Conservation (phyloP, 2,329 filamentous ascomycete species). For the Monilinia polystroma region DNA sequence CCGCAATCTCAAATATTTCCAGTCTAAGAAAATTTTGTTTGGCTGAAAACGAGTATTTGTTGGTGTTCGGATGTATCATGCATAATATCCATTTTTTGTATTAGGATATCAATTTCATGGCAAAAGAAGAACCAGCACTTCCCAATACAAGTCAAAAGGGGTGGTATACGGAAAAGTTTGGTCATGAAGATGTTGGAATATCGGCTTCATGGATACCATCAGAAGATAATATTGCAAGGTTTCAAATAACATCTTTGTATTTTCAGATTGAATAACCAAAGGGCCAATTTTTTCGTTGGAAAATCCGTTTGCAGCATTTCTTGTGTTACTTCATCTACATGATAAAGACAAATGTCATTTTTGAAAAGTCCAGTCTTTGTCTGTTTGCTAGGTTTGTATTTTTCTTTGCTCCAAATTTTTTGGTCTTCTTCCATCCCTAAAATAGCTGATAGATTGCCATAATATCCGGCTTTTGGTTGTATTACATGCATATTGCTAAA, state of each 20-base stretch:
- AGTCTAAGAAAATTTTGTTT: not conserved
- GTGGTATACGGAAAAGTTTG: not conserved
- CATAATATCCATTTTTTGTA: too few relatives aligned
- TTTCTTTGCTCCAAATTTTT: not conserved
- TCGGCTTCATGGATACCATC: not conserved
- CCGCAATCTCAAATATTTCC: not conserved
- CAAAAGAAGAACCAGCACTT: too few relatives aligned
- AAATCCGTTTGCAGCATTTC: slow-evolving; percentile 6
- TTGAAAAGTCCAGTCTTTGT: not conserved
- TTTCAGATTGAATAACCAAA: not conserved
- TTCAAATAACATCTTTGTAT: not conserved
- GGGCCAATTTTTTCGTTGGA: too few relatives aligned
- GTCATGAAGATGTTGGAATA: too few relatives aligned
- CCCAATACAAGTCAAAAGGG: not conserved
- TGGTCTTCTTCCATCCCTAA: not conserved
- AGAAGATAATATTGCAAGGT: not conserved
- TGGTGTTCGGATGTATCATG: not conserved
- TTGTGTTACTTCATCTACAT: not conserved
- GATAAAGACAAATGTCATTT: not conserved
- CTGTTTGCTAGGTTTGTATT: not conserved
- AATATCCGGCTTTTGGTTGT: not conserved
- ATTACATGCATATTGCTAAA: not conserved
- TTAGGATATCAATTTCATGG: not conserved
- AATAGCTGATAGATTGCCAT: not conserved
- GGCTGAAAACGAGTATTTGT: not conserved